Conservation (phyloP, 129 eudicot species). For the Lactuca sativa region DNA sequence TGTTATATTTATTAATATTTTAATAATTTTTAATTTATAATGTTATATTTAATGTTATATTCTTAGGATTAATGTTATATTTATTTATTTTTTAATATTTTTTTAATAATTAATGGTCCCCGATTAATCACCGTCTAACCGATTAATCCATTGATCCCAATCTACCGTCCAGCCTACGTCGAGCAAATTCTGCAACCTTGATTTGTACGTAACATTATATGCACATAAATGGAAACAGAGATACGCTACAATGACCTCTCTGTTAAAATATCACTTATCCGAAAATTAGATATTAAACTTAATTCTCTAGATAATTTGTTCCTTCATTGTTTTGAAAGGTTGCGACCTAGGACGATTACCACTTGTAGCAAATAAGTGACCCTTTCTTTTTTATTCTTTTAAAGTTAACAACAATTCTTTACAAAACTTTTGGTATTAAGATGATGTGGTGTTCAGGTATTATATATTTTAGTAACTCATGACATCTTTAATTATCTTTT, state of each 20-base stretch:
- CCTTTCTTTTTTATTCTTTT: neutral
- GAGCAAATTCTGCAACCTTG: too few relatives aligned
- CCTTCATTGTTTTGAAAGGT: constrained; percentile 26
- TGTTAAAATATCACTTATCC: neutral
- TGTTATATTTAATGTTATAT: too few relatives aligned
- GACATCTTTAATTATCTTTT: neutral
- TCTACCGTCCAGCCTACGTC: too few relatives aligned
- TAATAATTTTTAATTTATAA: too few relatives aligned
- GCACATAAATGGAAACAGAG: neutral
- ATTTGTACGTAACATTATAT: neutral
- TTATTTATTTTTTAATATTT: too few relatives aligned
- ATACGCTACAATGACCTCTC: constrained; percentile 14
- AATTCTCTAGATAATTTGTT: constrained; percentile 17
- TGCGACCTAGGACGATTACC: constrained; percentile 7
- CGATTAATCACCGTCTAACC: too few relatives aligned
- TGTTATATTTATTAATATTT: too few relatives aligned
- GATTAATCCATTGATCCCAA: too few relatives aligned
- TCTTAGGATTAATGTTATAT: too few relatives aligned
- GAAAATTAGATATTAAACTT: neutral
- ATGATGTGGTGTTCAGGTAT: neutral
- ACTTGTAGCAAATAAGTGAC: constrained; percentile 8
- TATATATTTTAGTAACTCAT: neutral
- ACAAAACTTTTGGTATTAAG: neutral
- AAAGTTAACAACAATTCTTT: neutral
- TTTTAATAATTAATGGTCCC: too few relatives aligned